These are phyloP conservation scores for Rhododendron molle DNA, from an alignment of 148 eudicot genomes.

Conservation along the genomic window DNA sequence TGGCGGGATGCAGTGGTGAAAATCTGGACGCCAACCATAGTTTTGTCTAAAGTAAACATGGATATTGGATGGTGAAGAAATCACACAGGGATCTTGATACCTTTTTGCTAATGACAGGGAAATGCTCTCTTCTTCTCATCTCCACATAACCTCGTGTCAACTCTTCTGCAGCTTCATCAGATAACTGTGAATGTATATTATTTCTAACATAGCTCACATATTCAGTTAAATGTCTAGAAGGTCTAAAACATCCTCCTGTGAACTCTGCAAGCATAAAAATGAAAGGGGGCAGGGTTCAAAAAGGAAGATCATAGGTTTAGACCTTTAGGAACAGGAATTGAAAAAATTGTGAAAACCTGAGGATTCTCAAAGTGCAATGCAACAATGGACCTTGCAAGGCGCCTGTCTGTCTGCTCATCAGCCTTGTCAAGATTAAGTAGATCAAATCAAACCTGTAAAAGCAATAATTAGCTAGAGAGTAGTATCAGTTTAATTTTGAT, in stretches of 20 bases:
- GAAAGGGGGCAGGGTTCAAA: neutral
- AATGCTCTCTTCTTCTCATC: slow-evolving; percentile 93
- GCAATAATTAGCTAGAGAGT: neutral
- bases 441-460: slow-evolving; percentile 89
- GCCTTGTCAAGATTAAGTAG: slow-evolving; percentile 93
- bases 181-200: slow-evolving; percentile 72
- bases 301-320: neutral
- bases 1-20: neutral
- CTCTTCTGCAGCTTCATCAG: too few relatives aligned
- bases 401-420: too few relatives aligned
- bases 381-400: too few relatives aligned
- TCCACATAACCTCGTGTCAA: slow-evolving; percentile 87
- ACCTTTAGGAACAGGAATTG: neutral
- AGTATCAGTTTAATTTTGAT: neutral
- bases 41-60: neutral
- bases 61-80: neutral
- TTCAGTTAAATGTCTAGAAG: slow-evolving; percentile 73
- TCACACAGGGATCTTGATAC: slow-evolving; percentile 19
- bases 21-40: neutral
- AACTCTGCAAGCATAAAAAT: too few relatives aligned
- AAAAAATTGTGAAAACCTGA: slow-evolving; percentile 44
- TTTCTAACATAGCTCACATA: slow-evolving; percentile 87
- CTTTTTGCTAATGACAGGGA: slow-evolving; percentile 98
- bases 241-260: slow-evolving; percentile 60
- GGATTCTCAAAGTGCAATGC: slow-evolving; percentile 86